Evolutionary conservation across 1,284 basidiomycete species (phyloP).

Genomic region (Amylostereum chailletii): DNA sequence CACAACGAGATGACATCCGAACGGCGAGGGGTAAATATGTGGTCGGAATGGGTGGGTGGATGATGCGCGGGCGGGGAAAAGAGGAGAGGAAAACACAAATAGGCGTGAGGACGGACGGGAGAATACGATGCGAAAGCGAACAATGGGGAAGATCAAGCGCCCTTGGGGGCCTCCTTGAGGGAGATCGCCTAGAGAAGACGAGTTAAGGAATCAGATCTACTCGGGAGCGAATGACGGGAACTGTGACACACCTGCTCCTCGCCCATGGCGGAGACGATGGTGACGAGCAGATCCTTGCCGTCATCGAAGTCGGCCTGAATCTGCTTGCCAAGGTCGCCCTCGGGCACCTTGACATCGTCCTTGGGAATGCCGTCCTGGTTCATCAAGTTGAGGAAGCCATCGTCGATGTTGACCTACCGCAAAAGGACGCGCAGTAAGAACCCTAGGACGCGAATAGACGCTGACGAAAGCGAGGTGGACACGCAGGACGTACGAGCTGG

Average conservation of each 20-base stretch:
- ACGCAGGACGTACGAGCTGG: conserved; percentile 60
- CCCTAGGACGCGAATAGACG: not conserved
- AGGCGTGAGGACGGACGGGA: conserved; percentile 1
- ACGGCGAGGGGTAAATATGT: conserved; percentile 10
- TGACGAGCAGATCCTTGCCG: conserved; percentile 85
- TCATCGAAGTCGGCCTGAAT: conserved; percentile 75
- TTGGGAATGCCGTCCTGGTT: conserved; percentile 76
- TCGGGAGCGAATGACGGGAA: not conserved
- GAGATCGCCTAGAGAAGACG: conserved; percentile 57
- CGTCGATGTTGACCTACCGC: conserved; percentile 75
- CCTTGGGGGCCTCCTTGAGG: conserved; percentile 76
- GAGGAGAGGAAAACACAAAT: conserved; percentile 4
- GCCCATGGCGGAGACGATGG: conserved; percentile 87
- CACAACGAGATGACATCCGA: conserved; percentile 12
- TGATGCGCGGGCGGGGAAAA: not conserved
- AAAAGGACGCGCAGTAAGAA: not conserved
- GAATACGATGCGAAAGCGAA: conserved; percentile 2
- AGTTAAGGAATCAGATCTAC: not conserved
- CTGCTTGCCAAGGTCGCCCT: conserved; percentile 73
- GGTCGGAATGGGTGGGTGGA: conserved; percentile 9
- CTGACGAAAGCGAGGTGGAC: not conserved
- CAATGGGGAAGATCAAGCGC: conserved; percentile 21
- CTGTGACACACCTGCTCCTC: conserved; percentile 66
- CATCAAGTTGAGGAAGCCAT: conserved; percentile 95
- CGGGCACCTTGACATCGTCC: conserved; percentile 95